Evolutionary conservation across 2,329 filamentous ascomycete species (phyloP).

Genomic region (Cladosporium halotolerans): DNA sequence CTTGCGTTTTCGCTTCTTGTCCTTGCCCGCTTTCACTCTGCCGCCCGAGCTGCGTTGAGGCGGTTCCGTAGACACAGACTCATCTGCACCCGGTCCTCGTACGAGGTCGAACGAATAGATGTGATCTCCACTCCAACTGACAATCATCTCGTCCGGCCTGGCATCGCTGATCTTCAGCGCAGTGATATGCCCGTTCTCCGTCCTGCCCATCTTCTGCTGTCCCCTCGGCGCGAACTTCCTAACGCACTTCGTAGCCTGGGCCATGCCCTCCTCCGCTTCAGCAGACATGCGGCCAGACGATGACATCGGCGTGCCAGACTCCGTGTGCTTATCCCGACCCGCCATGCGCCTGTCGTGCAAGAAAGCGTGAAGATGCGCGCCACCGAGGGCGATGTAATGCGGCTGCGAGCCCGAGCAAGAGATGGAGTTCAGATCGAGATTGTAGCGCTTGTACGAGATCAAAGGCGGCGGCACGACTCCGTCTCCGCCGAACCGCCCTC

Average conservation of each 20-base stretch:
- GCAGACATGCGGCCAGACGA: conserved; percentile 36
- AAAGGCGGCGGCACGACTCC: conserved; percentile 55
- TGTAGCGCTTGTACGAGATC: conserved; percentile 59
- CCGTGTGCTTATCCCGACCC: conserved; percentile 51
- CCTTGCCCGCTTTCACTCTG: conserved; percentile 26
- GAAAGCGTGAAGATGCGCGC: conserved; percentile 63
- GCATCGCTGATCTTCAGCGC: conserved; percentile 66
- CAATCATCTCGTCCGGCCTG: conserved; percentile 61
- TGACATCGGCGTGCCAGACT: conserved; percentile 45
- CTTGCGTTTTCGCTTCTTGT: conserved; percentile 54
- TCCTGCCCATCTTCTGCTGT: conserved; percentile 46
- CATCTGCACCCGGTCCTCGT: conserved; percentile 50
- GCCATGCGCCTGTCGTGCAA: conserved; percentile 64
- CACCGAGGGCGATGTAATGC: conserved; percentile 63
- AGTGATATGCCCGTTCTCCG: conserved; percentile 59
- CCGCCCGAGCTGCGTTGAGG: conserved; percentile 18
- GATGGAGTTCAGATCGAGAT: conserved; percentile 61
- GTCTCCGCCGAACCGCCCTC: conserved; percentile 39
- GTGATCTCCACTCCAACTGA: conserved; percentile 62
- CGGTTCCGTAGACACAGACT: conserved; percentile 22
- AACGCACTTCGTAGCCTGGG: conserved; percentile 58
- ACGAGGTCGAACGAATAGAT: conserved; percentile 59
- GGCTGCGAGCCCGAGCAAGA: conserved; percentile 62
- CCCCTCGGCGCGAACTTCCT: conserved; percentile 59
- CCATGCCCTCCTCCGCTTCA: conserved; percentile 49